These are phyloP conservation scores for Amylocystis lapponica DNA, from an alignment of 768 basidiomycete species.

Conservation along the genomic window DNA sequence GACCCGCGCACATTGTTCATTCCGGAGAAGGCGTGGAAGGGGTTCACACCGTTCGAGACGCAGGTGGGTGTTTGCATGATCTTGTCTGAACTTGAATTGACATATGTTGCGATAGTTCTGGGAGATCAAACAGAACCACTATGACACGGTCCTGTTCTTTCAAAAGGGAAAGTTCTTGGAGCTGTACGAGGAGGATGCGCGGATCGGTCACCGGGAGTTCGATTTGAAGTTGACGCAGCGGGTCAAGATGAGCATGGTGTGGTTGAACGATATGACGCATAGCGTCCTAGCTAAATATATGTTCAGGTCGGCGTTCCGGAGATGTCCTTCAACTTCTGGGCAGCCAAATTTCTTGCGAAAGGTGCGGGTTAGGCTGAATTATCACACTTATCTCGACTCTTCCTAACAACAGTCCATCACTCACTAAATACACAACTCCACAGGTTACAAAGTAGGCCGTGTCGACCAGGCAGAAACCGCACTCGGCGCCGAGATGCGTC, in stretches of 20 bases:
- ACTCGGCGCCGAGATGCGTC: constrained; percentile 93
- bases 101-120: constrained; percentile 22
- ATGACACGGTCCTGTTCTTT: constrained; percentile 95
- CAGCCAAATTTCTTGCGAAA: constrained; percentile 83
- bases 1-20: constrained; percentile 87
- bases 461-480: constrained; percentile 98
- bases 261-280: no score
- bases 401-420: no score
- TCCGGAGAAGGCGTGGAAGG: constrained; percentile 68
- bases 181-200: constrained; percentile 96
- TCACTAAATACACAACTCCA: not conserved
- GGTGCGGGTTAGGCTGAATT: constrained; percentile 31
- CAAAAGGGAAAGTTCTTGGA: constrained; percentile 96
- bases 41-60: constrained; percentile 93
- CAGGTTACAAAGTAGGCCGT: constrained; percentile 90
- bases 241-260: constrained; percentile 98
- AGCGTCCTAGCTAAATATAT: not conserved
- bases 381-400: not conserved
- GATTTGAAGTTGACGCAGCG: constrained; percentile 88
- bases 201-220: constrained; percentile 89
- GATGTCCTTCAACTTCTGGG: constrained; percentile 89
- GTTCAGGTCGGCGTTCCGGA: constrained; percentile 91
- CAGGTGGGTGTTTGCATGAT: constrained; percentile 39
- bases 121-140: constrained; percentile 96
- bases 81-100: not conserved